Evolutionary conservation across 345 rosid genomes (phyloP), one percentile per base, ranked within the genome.

Genomic region (Raphanus raphanistrum): DNA sequence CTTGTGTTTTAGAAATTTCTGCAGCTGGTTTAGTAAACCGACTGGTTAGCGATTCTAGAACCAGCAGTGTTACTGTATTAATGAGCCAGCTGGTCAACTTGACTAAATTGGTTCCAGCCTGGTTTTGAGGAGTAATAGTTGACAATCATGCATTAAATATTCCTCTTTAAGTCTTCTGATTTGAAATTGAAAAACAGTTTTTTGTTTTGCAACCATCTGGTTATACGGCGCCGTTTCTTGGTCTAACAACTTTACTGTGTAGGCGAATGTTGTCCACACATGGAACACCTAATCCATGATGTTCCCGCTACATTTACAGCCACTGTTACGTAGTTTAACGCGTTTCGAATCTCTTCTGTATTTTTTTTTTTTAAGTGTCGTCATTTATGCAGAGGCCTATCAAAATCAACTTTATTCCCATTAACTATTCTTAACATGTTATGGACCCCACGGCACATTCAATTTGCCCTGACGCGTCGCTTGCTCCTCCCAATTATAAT

Each of bases 381-480:
- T 76, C 64, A 38, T 55, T 38, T 12, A 55, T 29, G 41, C 63
- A 54, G 8, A 48, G 76, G 33, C 68, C 72, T 31, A 78, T 78
- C 72, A 8, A 31, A n/a, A 66, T 78, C 73, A 66, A 33, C 81
- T 78, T 66, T 72, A 72, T 72, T 66, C 63, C 4, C 31, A 21
- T 21, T 27, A 28, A 61, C 57, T 36, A 72, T 60, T 41, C 29
- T 35, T 35, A 57, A 66, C 63, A 59, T 78, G 77, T n/a, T n/a
- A 68, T 79, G 78, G 78, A 60, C 71, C 78, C 33, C 59, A 54
- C 48, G 15, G 15, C 25, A 36, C 31, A 61, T 68, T 73, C 78
- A 73, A 79, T 28, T 62, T 79, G 75, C 15, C 63, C 74, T 79
- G 82, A 36, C 54, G 38, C 75, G 71, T 79, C 70, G 75, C 50